A percentile compares a stretch with the other conserved stretches of the same genome.
phyloP scores from a whole-genome alignment of 495 filamentous ascomycete genomes.

The Talaromyces nanjingensis region DNA sequence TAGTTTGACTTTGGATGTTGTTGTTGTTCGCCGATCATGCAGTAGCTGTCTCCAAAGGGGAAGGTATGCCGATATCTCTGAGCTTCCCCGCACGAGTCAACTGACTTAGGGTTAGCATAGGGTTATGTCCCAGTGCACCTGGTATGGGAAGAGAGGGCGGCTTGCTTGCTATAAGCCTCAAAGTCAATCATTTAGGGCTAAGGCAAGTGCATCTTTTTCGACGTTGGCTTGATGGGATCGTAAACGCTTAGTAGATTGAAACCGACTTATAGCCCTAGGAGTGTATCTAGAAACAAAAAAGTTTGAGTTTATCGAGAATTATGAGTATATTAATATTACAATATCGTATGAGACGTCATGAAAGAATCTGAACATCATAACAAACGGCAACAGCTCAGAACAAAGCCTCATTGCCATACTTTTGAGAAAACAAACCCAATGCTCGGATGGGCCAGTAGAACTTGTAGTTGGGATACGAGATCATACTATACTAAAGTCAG shows the following conservation, averaged over 20 bases:
- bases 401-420: slow-evolving; percentile 60
- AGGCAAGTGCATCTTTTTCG: not conserved
- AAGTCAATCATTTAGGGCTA: too few relatives aligned
- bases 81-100: not conserved
- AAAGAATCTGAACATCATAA: not conserved
- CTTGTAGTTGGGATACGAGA: slow-evolving; percentile 99
- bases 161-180: too few relatives aligned
- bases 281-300: too few relatives aligned
- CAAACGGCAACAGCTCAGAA: slow-evolving; percentile 13
- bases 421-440: slow-evolving; percentile 75
- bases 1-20: not conserved
- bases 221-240: too few relatives aligned
- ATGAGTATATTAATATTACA: not conserved
- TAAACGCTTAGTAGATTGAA: too few relatives aligned
- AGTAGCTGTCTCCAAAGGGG: not conserved
- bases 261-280: too few relatives aligned
- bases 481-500: slow-evolving; percentile 68
- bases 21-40: not conserved
- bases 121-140: too few relatives aligned
- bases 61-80: not conserved
- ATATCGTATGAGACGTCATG: not conserved
- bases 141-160: too few relatives aligned
- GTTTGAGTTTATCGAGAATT: not conserved
- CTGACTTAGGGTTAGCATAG: not conserved
- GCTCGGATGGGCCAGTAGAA: slow-evolving; percentile 93